Percentiles rank a stretch among this genome's conserved stretches.
Conservation (phyloP, 2,329 filamentous ascomycete species). For the Beauveria medogensis region DNA sequence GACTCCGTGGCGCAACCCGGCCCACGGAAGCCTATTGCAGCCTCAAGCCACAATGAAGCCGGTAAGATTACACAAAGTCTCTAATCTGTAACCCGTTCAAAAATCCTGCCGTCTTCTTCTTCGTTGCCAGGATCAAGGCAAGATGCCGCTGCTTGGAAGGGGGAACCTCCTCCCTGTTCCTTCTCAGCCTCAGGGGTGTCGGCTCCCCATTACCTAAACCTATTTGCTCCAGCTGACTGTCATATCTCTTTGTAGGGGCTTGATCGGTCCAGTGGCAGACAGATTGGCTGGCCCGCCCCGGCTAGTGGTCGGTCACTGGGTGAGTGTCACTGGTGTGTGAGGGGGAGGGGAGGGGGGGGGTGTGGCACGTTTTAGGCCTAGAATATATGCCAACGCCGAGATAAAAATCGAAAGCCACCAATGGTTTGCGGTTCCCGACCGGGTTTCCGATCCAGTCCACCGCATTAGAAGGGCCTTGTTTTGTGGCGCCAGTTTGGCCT, state of each 20-base stretch:
- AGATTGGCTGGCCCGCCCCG: neutral
- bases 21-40: neutral
- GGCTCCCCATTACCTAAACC: neutral
- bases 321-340: too few species aligned
- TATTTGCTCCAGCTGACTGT: neutral
- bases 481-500: neutral
- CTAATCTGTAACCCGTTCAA: neutral
- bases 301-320: neutral
- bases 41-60: neutral
- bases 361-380: neutral
- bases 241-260: neutral
- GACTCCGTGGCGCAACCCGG: neutral
- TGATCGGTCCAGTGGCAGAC: slow-evolving; percentile 2
- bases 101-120: neutral
- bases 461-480: neutral
- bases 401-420: slow-evolving; percentile 6
- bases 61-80: too few species aligned
- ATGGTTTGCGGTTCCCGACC: slow-evolving; percentile 7
- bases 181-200: neutral
- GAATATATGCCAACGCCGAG: slow-evolving; percentile 4
- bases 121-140: neutral
- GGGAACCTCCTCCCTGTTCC: neutral
- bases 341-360: neutral
- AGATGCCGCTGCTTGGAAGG: neutral
- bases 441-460: slow-evolving; percentile 4